A percentile compares a stretch with the other conserved stretches of the same genome.
phyloP scores from a whole-genome alignment of 371 early-diverging fungal genomes.

The Saksenaea oblongispora region DNA sequence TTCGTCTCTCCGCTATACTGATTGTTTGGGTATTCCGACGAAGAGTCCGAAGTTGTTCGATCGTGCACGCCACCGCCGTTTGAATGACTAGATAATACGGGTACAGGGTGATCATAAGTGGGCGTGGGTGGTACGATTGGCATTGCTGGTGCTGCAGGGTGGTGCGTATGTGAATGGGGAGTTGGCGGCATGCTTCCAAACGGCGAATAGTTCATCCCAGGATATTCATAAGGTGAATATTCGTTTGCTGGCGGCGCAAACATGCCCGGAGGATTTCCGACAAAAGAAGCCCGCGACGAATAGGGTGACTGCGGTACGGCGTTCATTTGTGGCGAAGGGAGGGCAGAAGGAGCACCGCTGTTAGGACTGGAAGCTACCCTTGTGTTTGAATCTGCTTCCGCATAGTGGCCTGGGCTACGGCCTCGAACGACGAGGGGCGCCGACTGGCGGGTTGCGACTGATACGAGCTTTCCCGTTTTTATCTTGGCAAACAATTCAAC shows the following conservation, averaged over 20 bases:
- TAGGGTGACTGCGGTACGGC: not conserved
- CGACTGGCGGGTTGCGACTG: constrained; percentile 71
- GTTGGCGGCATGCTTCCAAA: constrained; percentile 5
- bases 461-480: constrained; percentile 43
- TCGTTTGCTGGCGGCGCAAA: constrained; percentile 21
- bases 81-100: not conserved
- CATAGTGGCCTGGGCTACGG: constrained; percentile 89
- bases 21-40: constrained; percentile 3
- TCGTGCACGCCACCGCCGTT: not conserved
- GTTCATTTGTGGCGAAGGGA: constrained; percentile 76
- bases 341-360: constrained; percentile 80
- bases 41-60: not conserved
- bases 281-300: constrained; percentile 18
- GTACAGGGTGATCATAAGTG: not conserved
- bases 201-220: constrained; percentile 5
- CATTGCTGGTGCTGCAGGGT: constrained; percentile 3
- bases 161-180: constrained; percentile 5
- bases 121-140: not conserved
- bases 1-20: not conserved
- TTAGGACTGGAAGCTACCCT: not conserved
- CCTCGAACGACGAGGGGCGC: constrained; percentile 88
- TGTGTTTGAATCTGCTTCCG: constrained; percentile 52
- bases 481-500: constrained; percentile 67
- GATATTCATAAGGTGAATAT: constrained; percentile 24
- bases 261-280: constrained; percentile 13